Evolutionary conservation across 768 basidiomycete species (phyloP), one percentile per base, ranked within the genome.

Genomic region (Boletus reticuloceps): DNA sequence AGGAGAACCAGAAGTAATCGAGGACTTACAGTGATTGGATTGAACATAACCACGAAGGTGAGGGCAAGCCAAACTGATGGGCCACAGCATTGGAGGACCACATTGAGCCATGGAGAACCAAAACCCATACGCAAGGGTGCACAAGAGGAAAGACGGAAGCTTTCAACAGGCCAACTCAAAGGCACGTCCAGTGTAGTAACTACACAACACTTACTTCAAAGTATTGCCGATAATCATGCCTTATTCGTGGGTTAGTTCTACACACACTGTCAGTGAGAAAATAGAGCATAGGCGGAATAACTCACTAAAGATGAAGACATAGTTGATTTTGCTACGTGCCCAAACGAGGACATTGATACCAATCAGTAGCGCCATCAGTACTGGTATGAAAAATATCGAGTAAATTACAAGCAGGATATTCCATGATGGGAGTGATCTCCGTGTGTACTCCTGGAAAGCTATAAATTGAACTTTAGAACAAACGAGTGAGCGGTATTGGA

Each of bases 251-350:
- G 58, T 92, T 50, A 95, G 69, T 69, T 89, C 91, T 87, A 60
- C 20, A 19, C 14, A 42, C 6, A 42, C 40, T n/a, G 32, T 65
- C 31, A 67, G 50, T 37, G 17, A 47, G 14, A 36, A 22, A 43
- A 39, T 6, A 16, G 32, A 25, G 5, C 2, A 42, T 31, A 17
- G n/a, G 32, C 17, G 29, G 6, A 40, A 32, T 13, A 22, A 63
- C 80, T 38, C 54, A 89, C 89, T 89, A 64, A 95, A 91, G 38
- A 95, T 91, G 69, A 98, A 96, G n/a, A 86, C 81, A 63, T 94
- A 96, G 67, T 98, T 98, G 62, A 99, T 93, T 44, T 89, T 79
- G 7, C 85, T 75, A 6, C 73, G 71, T 0, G 82, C 77, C 88
- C 91, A 99, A 0, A 86, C 88, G 20, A 86, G 61, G 6, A 98